A percentile compares a stretch with the other conserved stretches of the same genome.
phyloP scores from a whole-genome alignment of 306 rosid species.

The Quercus rubra region DNA sequence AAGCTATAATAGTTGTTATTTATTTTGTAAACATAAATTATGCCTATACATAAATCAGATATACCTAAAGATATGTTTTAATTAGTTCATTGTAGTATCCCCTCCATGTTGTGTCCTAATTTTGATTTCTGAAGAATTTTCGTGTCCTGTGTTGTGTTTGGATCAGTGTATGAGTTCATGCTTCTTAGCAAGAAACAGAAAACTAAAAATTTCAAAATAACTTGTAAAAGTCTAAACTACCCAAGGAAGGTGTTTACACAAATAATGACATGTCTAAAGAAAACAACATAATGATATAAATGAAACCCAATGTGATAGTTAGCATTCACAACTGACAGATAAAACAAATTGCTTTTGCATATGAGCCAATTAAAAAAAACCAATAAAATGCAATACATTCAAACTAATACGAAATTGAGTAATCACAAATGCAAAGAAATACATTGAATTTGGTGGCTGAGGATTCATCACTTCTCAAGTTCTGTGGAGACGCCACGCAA shows the following conservation, averaged over 20 bases:
- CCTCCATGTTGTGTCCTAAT: too few species aligned
- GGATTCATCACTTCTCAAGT: slow-evolving; percentile 58
- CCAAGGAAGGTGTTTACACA: background rate
- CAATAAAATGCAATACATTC: background rate
- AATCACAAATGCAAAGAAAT: background rate
- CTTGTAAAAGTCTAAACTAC: background rate
- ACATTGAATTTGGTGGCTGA: slow-evolving; percentile 61
- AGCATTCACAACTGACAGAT: background rate
- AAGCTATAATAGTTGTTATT: too few species aligned
- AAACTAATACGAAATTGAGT: background rate
- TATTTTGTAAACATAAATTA: too few species aligned
- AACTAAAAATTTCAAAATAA: too few species aligned
- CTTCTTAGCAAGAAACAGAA: background rate
- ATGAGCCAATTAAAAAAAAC: background rate
- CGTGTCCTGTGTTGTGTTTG: too few species aligned
- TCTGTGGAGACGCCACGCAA: slow-evolving; percentile 74
- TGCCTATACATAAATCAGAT: too few species aligned
- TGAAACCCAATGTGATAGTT: background rate
- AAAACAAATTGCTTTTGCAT: background rate
- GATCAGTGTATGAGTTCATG: too few species aligned
- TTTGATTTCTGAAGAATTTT: too few species aligned
- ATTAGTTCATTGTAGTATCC: too few species aligned
- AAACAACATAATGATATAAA: background rate
- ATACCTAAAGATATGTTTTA: too few species aligned
- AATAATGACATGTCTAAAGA: background rate